phyloP scores from a whole-genome alignment of 1,139 yeast species.

The Suhomyces bokatorum region DNA sequence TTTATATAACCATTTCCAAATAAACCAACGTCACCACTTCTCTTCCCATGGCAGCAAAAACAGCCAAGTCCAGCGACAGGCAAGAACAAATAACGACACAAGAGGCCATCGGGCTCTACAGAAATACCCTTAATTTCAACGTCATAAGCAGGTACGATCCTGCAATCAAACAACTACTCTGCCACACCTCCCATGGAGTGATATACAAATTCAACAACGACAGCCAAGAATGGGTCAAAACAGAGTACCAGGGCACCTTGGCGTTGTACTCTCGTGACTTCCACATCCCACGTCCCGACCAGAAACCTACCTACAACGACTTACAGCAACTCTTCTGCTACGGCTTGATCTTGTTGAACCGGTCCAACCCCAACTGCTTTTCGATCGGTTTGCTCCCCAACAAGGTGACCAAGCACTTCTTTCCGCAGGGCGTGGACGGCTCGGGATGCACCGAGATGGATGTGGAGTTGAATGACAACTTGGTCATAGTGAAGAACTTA shows the following conservation, averaged over 20 bases:
- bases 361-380: conserved; percentile 75
- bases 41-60: conserved; percentile 7
- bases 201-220: conserved; percentile 68
- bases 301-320: conserved; percentile 32
- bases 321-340: conserved; percentile 63
- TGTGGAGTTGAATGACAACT: conserved; percentile 74
- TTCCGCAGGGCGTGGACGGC: conserved; percentile 43
- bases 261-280: conserved; percentile 73
- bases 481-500: conserved; percentile 75
- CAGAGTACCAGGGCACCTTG: conserved; percentile 78
- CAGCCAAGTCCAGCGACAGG: conserved; percentile 1
- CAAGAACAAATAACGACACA: conserved; percentile 24
- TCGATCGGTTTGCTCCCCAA: conserved; percentile 75
- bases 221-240: conserved; percentile 75
- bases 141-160: conserved; percentile 87
- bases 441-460: conserved; percentile 56
- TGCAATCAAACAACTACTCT: conserved; percentile 66
- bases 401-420: conserved; percentile 45
- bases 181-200: conserved; percentile 78
- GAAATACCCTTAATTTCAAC: conserved; percentile 72
- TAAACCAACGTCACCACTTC: not conserved
- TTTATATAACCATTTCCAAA: not conserved
- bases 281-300: conserved; percentile 24
- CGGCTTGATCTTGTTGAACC: conserved; percentile 76
- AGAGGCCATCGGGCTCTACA: conserved; percentile 56